phyloP scores from a whole-genome alignment of 2,329 filamentous ascomycete genomes.

The Didymella sp. region DNA sequence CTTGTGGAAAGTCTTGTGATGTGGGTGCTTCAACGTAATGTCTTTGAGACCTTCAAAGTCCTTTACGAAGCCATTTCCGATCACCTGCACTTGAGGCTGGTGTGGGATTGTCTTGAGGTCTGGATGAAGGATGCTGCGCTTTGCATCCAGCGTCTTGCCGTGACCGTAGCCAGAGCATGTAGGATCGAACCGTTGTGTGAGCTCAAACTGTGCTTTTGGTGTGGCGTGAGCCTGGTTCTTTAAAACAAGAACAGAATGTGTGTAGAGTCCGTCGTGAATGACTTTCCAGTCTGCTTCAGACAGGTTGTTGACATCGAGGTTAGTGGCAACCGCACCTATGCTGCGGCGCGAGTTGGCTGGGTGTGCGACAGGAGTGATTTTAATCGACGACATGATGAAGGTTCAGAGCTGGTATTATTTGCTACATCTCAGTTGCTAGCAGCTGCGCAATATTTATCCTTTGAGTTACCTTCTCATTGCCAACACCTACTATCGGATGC shows the following conservation, averaged over 20 bases:
- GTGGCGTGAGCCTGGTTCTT: constrained; percentile 70
- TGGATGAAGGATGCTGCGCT: constrained; percentile 72
- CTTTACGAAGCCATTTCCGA: constrained; percentile 74
- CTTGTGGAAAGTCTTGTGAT: constrained; percentile 78
- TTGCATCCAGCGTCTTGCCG: constrained; percentile 74
- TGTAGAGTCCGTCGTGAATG: constrained; percentile 71
- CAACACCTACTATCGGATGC: constrained; percentile 1
- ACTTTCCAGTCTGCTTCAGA: constrained; percentile 61
- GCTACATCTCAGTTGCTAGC: not conserved
- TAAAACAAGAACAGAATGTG: constrained; percentile 72
- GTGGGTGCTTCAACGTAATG: constrained; percentile 74
- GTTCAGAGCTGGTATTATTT: not conserved
- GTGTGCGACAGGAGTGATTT: constrained; percentile 18
- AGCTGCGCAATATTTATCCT: constrained; percentile 7
- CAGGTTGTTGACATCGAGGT: constrained; percentile 22
- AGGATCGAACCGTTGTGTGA: constrained; percentile 78
- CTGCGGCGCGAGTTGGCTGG: constrained; percentile 11
- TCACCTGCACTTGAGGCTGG: constrained; percentile 81
- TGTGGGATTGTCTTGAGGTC: constrained; percentile 82
- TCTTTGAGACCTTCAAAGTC: constrained; percentile 75
- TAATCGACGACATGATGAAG: constrained; percentile 17
- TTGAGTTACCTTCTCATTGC: not conserved
- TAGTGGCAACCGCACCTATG: constrained; percentile 21
- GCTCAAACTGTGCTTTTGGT: constrained; percentile 74
- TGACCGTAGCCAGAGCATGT: constrained; percentile 71